These are phyloP conservation scores for Aspergillus sp. DNA, from an alignment of 2,329 filamentous ascomycete genomes.

Conservation along the genomic window DNA sequence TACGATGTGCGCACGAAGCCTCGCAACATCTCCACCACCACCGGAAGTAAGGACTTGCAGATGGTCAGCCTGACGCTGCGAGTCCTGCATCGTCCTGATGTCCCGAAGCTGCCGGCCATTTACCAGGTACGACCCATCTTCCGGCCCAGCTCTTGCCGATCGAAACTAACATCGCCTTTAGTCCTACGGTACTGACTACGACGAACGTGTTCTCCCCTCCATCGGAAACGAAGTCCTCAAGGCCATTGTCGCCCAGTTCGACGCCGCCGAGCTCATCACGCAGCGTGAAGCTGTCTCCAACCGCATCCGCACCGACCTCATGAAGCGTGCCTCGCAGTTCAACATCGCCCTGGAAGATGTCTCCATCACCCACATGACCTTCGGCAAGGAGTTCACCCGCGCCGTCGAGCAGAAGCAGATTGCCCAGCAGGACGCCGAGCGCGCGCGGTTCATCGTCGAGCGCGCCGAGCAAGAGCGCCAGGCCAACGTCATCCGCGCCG, in stretches of 20 bases:
- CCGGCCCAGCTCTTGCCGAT: not conserved
- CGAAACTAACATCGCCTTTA: slow-evolving; percentile 38
- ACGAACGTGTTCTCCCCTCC: slow-evolving; percentile 95
- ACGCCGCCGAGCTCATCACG: slow-evolving; percentile 97
- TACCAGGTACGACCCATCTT: slow-evolving; percentile 73
- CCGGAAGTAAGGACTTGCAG: slow-evolving; percentile 97
- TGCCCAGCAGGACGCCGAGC: slow-evolving; percentile 96
- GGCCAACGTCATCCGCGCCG: slow-evolving; percentile 95
- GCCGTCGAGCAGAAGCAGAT: slow-evolving; percentile 99
- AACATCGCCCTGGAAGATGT: slow-evolving; percentile 99
- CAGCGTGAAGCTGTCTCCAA: slow-evolving; percentile 96
- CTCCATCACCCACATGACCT: slow-evolving; percentile 99
- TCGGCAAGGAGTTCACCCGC: slow-evolving; percentile 97
- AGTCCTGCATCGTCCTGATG: slow-evolving; percentile 91
- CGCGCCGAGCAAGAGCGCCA: slow-evolving; percentile 98
- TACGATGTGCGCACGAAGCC: slow-evolving; percentile 98
- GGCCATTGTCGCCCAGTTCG: slow-evolving; percentile 97
- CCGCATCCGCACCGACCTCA: slow-evolving; percentile 87
- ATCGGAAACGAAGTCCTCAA: slow-evolving; percentile 99
- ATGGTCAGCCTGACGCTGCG: slow-evolving; percentile 98
- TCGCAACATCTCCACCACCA: slow-evolving; percentile 95
- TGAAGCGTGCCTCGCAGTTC: slow-evolving; percentile 92
- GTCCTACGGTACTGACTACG: slow-evolving; percentile 97
- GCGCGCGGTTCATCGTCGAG: slow-evolving; percentile 97
- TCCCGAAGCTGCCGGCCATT: slow-evolving; percentile 90